Conservation (phyloP, 23 red algal genomes). For the Gracilariopsis chorda region DNA sequence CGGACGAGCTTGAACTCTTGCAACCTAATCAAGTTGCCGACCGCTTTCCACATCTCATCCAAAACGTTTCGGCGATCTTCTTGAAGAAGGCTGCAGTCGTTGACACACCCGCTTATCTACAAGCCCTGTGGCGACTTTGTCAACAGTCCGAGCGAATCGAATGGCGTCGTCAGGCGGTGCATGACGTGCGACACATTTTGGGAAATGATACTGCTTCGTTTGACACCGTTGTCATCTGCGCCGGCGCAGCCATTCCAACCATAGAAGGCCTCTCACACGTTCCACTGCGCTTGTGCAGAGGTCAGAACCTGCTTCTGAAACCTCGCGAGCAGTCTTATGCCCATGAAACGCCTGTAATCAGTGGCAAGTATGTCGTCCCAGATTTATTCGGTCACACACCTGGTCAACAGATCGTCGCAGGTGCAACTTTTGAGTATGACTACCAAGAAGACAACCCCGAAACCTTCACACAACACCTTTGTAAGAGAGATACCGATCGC, state of each 20-base stretch:
- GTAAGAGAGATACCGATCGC: conserved; percentile 11
- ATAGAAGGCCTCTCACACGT: conserved; percentile 27
- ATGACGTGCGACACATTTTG: background rate
- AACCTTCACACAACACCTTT: background rate
- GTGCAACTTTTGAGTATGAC: conserved; percentile 50
- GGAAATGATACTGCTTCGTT: background rate
- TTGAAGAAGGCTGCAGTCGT: conserved; percentile 39
- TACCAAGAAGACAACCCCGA: background rate
- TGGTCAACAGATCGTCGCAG: background rate
- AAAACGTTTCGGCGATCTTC: conserved; percentile 16
- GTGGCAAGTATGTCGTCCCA: conserved; percentile 59
- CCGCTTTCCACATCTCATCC: background rate
- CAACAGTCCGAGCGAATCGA: conserved; percentile 18
- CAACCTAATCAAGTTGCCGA: conserved; percentile 14
- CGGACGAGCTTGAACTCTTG: conserved; percentile 37
- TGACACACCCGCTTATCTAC: conserved; percentile 32
- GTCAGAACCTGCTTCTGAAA: conserved; percentile 55
- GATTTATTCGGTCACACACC: background rate
- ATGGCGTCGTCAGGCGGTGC: conserved; percentile 29
- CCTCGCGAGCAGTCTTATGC: background rate
- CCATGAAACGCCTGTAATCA: conserved; percentile 38
- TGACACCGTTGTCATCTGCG: conserved; percentile 73
- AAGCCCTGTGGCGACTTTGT: conserved; percentile 44
- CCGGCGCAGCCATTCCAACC: conserved; percentile 33
- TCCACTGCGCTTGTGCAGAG: conserved; percentile 41